phyloP scores from a whole-genome alignment of 2,329 filamentous ascomycete species.

The Stemphylium lycopersici region DNA sequence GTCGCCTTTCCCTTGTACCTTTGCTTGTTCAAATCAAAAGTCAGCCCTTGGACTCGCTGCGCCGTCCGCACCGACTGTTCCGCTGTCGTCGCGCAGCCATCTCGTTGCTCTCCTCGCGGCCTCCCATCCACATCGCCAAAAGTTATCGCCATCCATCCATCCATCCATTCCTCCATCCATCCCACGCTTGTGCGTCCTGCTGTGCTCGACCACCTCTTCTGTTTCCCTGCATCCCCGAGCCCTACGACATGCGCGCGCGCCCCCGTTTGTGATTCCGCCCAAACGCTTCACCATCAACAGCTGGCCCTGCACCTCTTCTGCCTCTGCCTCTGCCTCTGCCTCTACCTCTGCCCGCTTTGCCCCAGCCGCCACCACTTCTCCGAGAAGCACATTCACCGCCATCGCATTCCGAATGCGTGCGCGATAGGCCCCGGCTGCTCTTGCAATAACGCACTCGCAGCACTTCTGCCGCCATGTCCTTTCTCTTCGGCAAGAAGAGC shows the following conservation, averaged over 20 bases:
- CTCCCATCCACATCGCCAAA: constrained; percentile 3
- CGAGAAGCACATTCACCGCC: constrained; percentile 14
- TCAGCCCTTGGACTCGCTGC: constrained; percentile 9
- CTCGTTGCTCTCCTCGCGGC: constrained; percentile 8
- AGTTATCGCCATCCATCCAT: not conserved
- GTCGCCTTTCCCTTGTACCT: constrained; percentile 10
- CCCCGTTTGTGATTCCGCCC: constrained; percentile 7
- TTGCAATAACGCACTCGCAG: constrained; percentile 27
- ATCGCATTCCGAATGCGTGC: constrained; percentile 40
- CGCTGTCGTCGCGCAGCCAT: not conserved
- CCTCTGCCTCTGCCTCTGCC: constrained; percentile 6
- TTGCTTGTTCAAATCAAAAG: constrained; percentile 6
- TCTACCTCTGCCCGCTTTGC: constrained; percentile 10
- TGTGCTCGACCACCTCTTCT: not conserved
- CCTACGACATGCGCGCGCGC: constrained; percentile 24
- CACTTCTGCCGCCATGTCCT: constrained; percentile 53
- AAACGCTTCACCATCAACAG: constrained; percentile 6
- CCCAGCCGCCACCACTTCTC: constrained; percentile 9
- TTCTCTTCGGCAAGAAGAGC: constrained; percentile 59
- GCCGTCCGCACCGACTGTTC: not conserved
- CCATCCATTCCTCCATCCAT: not conserved
- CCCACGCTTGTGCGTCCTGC: constrained; percentile 4
- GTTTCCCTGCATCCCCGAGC: not conserved
- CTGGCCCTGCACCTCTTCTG: constrained; percentile 12
- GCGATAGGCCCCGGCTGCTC: constrained; percentile 34